Percentiles rank a stretch among this genome's conserved stretches.
Conservation (phyloP, 2,329 filamentous ascomycete genomes). For the Alternaria atra region DNA sequence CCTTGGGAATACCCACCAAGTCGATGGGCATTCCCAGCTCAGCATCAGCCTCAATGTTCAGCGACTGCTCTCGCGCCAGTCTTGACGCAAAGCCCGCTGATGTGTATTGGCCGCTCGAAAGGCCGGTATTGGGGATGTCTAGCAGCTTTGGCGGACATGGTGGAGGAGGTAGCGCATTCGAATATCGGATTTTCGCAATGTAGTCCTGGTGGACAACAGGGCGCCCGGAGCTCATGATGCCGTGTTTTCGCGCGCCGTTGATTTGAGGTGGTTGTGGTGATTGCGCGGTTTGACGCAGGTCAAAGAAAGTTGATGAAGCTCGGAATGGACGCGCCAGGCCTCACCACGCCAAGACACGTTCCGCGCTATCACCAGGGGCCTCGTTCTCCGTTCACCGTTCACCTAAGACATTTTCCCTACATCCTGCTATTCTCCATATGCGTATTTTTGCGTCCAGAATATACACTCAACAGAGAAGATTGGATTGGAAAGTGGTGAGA, state of each 20-base stretch:
- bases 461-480: not conserved
- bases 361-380: slow-evolving; percentile 8
- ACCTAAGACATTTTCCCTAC: not conserved
- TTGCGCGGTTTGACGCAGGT: slow-evolving; percentile 14
- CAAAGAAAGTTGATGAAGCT: slow-evolving; percentile 42
- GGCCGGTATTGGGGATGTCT: slow-evolving; percentile 92
- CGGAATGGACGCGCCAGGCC: slow-evolving; percentile 32
- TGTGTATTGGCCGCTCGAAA: slow-evolving; percentile 87
- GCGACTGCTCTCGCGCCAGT: slow-evolving; percentile 86
- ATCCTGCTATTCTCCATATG: too few relatives aligned
- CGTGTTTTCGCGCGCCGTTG: slow-evolving; percentile 4
- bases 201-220: slow-evolving; percentile 84
- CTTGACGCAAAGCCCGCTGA: slow-evolving; percentile 89
- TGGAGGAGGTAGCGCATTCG: slow-evolving; percentile 93
- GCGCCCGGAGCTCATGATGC: slow-evolving; percentile 38
- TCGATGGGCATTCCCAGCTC: slow-evolving; percentile 98
- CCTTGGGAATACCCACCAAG: slow-evolving; percentile 89
- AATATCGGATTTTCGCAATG: slow-evolving; percentile 93
- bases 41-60: slow-evolving; percentile 97
- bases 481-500: not conserved
- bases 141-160: slow-evolving; percentile 95
- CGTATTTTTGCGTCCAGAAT: not conserved
- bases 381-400: not conserved
- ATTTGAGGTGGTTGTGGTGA: slow-evolving; percentile 18
- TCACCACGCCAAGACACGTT: slow-evolving; percentile 31